Evolutionary conservation across 768 basidiomycete species (phyloP).

Genomic region (Omphalotus guepiniiformis): DNA sequence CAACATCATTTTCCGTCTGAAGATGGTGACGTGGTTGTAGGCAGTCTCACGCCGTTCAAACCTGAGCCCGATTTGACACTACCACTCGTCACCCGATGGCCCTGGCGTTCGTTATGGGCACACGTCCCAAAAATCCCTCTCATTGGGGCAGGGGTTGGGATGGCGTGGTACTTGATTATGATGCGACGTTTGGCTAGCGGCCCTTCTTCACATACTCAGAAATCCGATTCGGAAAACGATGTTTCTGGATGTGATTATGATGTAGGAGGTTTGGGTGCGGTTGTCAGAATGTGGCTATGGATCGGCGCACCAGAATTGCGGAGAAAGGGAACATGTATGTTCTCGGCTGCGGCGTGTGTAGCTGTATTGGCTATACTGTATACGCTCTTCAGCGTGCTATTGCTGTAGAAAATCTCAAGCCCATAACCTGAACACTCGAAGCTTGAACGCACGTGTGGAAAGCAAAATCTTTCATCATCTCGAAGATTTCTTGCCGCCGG

Average conservation of each 20-base stretch:
- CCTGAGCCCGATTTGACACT: slow-evolving; percentile 2
- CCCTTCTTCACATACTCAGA: neutral
- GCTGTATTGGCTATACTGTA: too few relatives aligned
- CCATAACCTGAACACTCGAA: too few relatives aligned
- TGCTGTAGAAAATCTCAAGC: too few relatives aligned
- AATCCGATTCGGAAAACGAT: neutral
- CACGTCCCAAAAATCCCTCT: slow-evolving; percentile 47
- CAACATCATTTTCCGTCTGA: slow-evolving; percentile 18
- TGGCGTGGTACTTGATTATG: slow-evolving; percentile 65
- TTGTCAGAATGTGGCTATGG: slow-evolving; percentile 50
- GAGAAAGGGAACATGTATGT: neutral
- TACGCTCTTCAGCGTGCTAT: too few relatives aligned
- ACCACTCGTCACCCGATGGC: slow-evolving; percentile 21
- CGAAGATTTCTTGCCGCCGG: too few relatives aligned
- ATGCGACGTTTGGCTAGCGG: slow-evolving; percentile 46
- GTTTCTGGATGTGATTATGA: slow-evolving; percentile 19
- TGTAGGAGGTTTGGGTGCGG: slow-evolving; percentile 30
- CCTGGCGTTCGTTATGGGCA: slow-evolving; percentile 22
- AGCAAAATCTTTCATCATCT: too few relatives aligned
- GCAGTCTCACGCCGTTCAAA: slow-evolving; percentile 3
- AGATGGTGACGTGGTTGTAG: slow-evolving; percentile 7
- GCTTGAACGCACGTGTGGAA: too few relatives aligned
- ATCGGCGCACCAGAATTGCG: slow-evolving; percentile 11
- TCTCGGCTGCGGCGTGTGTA: neutral
- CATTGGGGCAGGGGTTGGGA: slow-evolving; percentile 56